phyloP scores from a whole-genome alignment of 169 alveolate species.

The Plasmodium cynomolgi region DNA sequence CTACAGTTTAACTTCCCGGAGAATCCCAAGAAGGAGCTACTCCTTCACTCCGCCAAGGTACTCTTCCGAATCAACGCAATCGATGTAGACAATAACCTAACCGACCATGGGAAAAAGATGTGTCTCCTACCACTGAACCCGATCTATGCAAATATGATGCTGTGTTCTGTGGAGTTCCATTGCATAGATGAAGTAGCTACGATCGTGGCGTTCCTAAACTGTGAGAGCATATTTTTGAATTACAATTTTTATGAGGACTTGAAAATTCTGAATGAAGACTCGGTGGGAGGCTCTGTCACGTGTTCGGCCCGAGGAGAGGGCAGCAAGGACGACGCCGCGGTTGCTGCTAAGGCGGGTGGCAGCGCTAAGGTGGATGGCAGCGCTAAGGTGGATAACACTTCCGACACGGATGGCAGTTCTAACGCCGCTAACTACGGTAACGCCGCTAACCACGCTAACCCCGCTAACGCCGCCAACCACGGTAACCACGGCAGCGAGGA shows the following conservation, averaged over 20 bases:
- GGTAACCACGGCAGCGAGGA: not conserved
- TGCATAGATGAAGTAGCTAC: constrained; percentile 92
- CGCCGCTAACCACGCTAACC: not conserved
- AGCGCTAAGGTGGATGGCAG: not conserved
- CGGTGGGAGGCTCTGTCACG: not conserved
- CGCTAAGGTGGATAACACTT: not conserved
- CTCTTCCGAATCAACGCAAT: constrained; percentile 67
- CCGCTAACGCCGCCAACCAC: not conserved
- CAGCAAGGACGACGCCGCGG: too few species aligned
- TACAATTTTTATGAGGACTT: constrained; percentile 92
- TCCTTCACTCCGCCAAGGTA: constrained; percentile 82
- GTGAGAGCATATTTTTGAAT: constrained; percentile 86
- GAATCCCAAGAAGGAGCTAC: constrained; percentile 95
- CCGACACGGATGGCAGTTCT: not conserved
- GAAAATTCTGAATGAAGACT: constrained; percentile 87
- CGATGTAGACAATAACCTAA: constrained; percentile 81
- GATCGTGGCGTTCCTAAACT: constrained; percentile 89
- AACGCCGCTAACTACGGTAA: not conserved
- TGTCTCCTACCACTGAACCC: constrained; percentile 90
- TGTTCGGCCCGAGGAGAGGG: too few species aligned
- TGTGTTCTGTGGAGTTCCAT: constrained; percentile 90
- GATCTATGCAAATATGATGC: constrained; percentile 89
- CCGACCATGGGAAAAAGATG: constrained; percentile 82
- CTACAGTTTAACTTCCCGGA: constrained; percentile 92
- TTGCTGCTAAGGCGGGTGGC: not conserved